Evolutionary conservation across 2,329 filamentous ascomycete species (phyloP).

Genomic region (Trichoderma sp.): DNA sequence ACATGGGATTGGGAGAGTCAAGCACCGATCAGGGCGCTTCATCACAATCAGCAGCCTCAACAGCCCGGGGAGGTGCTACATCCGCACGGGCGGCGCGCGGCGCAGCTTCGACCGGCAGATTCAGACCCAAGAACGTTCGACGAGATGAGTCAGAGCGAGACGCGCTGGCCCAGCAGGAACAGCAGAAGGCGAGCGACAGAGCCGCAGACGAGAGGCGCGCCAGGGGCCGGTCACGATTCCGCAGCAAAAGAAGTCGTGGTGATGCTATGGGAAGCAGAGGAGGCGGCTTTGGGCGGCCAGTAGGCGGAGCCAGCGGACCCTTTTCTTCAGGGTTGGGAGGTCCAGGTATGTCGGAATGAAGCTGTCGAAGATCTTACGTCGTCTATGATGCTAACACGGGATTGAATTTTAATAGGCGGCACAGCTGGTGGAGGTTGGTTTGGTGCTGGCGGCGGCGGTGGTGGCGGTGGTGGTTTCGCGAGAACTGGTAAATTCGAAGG

Average conservation of each 20-base stretch:
- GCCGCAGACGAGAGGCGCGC: slow-evolving; percentile 40
- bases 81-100: slow-evolving; percentile 33
- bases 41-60: slow-evolving; percentile 20
- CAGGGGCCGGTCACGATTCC: slow-evolving; percentile 39
- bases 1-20: slow-evolving; percentile 22
- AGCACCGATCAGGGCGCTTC: slow-evolving; percentile 1
- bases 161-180: slow-evolving; percentile 43
- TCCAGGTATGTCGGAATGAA: slow-evolving; percentile 21
- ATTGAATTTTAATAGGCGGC: slow-evolving; percentile 19
- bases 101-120: slow-evolving; percentile 38
- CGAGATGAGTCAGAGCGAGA: slow-evolving; percentile 51
- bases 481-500: slow-evolving; percentile 35
- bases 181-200: slow-evolving; percentile 41
- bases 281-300: slow-evolving; percentile 34
- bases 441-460: slow-evolving; percentile 30
- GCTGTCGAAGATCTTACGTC: not conserved
- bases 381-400: not conserved
- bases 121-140: slow-evolving; percentile 48
- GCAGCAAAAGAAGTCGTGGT: slow-evolving; percentile 43
- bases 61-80: slow-evolving; percentile 22
- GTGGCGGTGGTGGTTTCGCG: slow-evolving; percentile 29
- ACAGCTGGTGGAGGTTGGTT: slow-evolving; percentile 30
- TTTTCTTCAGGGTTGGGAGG: slow-evolving; percentile 36
- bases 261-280: slow-evolving; percentile 44
- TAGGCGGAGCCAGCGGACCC: slow-evolving; percentile 39